phyloP scores from a whole-genome alignment of 352 stramenopile species.

The Globisporangium yorkense region DNA sequence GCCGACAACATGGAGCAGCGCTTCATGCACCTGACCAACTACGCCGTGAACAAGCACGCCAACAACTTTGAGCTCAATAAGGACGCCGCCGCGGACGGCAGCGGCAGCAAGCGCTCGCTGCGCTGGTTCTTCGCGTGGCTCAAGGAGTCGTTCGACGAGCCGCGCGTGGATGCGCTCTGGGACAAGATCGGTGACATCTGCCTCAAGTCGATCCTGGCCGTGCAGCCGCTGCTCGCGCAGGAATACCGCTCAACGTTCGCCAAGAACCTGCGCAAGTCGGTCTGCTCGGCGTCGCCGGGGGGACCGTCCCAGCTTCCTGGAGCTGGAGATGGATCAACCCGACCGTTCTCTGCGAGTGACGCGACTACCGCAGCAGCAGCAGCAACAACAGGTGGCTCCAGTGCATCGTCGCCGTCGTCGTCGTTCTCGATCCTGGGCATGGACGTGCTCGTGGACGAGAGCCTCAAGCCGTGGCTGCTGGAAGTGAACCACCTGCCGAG shows the following conservation, averaged over 20 bases:
- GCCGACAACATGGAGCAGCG: slow-evolving; percentile 77
- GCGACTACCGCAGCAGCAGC: not conserved
- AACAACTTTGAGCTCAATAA: slow-evolving; percentile 87
- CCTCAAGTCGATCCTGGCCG: slow-evolving; percentile 91
- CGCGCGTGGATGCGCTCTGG: slow-evolving; percentile 83
- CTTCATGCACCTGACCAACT: slow-evolving; percentile 93
- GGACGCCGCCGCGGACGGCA: slow-evolving; percentile 44
- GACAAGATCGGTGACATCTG: slow-evolving; percentile 91
- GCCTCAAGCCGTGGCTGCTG: slow-evolving; percentile 94
- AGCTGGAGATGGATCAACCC: not conserved
- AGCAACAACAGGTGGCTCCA: not conserved
- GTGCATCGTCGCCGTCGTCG: slow-evolving; percentile 23
- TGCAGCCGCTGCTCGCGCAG: slow-evolving; percentile 89
- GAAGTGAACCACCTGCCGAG: slow-evolving; percentile 97
- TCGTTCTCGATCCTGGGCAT: slow-evolving; percentile 94
- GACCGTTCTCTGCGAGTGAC: slow-evolving; percentile 17
- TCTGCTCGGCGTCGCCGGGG: slow-evolving; percentile 27
- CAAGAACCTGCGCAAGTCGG: slow-evolving; percentile 64
- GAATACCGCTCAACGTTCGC: slow-evolving; percentile 90
- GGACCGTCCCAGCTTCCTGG: slow-evolving; percentile 7
- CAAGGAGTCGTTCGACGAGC: slow-evolving; percentile 44
- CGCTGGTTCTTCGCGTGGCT: slow-evolving; percentile 93
- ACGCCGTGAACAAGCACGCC: slow-evolving; percentile 89
- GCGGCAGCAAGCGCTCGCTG: slow-evolving; percentile 83
- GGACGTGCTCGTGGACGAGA: slow-evolving; percentile 95